phyloP scores from a whole-genome alignment of 768 basidiomycete species.

The Pisolithus orientalis region DNA sequence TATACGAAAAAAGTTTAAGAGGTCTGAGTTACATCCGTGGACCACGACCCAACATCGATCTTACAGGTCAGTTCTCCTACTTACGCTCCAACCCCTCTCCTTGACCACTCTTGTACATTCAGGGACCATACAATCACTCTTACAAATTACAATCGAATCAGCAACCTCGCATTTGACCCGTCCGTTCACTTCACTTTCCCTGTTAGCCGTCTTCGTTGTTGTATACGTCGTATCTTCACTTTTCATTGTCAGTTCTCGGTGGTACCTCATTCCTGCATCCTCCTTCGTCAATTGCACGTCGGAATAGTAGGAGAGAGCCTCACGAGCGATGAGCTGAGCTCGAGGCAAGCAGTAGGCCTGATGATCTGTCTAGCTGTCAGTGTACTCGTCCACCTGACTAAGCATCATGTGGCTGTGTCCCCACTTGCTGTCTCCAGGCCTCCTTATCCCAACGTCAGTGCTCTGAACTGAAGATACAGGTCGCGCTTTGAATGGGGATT shows the following conservation, averaged over 20 bases:
- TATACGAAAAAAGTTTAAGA: constrained; percentile 9
- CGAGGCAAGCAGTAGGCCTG: no score
- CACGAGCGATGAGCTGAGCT: no score
- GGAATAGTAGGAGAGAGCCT: no score
- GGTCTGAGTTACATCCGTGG: constrained; percentile 43
- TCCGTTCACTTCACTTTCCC: constrained; percentile 43
- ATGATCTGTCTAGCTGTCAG: no score
- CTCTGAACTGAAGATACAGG: constrained; percentile 66
- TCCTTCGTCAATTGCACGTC: constrained; percentile 61
- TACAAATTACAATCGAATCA: constrained; percentile 50
- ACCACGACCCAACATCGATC: constrained; percentile 51
- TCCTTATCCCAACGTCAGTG: constrained; percentile 25
- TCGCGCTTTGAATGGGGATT: constrained; percentile 66
- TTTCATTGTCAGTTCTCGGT: constrained; percentile 68
- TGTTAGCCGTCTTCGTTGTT: constrained; percentile 48
- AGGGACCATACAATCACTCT: constrained; percentile 32
- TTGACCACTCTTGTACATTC: constrained; percentile 42
- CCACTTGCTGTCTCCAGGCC: no score
- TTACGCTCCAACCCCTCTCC: constrained; percentile 44
- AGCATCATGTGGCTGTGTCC: no score
- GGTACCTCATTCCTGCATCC: constrained; percentile 58
- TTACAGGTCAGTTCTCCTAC: constrained; percentile 31
- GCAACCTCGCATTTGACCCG: constrained; percentile 45
- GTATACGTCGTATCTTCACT: constrained; percentile 68
- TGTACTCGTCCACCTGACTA: no score